phyloP scores from a whole-genome alignment of 306 rosid species.

The apple (Malus domestica) region DNA sequence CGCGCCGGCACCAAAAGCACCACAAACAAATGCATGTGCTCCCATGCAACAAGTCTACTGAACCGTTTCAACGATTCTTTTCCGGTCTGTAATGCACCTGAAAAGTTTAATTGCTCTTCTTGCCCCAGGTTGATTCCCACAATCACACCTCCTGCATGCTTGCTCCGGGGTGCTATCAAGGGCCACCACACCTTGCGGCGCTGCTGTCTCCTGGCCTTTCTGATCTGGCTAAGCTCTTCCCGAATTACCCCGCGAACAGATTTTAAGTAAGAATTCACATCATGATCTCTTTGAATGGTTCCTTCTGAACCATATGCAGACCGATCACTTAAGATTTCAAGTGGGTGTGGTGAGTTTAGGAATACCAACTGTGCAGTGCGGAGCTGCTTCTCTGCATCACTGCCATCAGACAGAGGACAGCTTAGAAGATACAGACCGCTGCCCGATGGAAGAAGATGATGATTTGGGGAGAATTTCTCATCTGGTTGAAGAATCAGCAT shows the following conservation, averaged over 20 bases:
- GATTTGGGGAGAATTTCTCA: constrained; percentile 78
- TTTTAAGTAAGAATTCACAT: constrained; percentile 70
- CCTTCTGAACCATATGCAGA: constrained; percentile 87
- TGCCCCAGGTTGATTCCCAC: constrained; percentile 39
- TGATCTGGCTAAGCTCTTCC: constrained; percentile 56
- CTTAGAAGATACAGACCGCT: constrained; percentile 67
- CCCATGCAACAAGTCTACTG: constrained; percentile 70
- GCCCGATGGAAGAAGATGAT: constrained; percentile 79
- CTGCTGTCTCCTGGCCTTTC: constrained; percentile 55
- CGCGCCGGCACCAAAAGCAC: constrained; percentile 60
- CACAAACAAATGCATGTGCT: constrained; percentile 71
- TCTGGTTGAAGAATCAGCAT: constrained; percentile 87
- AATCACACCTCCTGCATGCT: constrained; percentile 28
- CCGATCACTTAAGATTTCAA: constrained; percentile 73
- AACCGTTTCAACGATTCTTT: constrained; percentile 62
- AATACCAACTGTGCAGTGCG: constrained; percentile 56
- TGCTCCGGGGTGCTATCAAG: constrained; percentile 27
- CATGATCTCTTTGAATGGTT: constrained; percentile 81
- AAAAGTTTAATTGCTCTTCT: constrained; percentile 46
- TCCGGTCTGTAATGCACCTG: constrained; percentile 54
- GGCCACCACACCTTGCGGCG: constrained; percentile 79
- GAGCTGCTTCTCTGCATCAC: constrained; percentile 49
- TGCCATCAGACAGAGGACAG: constrained; percentile 38
- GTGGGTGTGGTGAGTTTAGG: constrained; percentile 93
- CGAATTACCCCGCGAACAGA: constrained; percentile 61